Percentiles rank a stretch among this genome's conserved stretches.
Conservation (phyloP, 129 eudicot species). For the Flaveria sonorensis region DNA sequence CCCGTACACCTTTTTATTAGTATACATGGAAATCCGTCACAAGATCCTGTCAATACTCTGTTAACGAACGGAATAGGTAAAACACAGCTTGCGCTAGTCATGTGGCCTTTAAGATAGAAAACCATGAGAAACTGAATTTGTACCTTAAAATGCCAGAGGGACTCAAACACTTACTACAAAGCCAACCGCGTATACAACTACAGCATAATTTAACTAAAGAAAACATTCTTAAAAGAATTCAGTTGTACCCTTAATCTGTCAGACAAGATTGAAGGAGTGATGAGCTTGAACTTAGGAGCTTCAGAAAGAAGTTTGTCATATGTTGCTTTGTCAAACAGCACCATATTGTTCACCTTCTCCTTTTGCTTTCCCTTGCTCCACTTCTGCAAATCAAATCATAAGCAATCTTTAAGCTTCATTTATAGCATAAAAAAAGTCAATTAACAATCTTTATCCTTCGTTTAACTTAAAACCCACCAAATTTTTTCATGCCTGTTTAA, state of each 20-base stretch:
- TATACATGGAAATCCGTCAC: too few species aligned
- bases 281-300: constrained; percentile 20
- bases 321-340: constrained; percentile 13
- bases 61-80: too few species aligned
- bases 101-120: too few species aligned
- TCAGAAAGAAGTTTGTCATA: constrained; percentile 20
- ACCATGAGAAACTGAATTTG: too few species aligned
- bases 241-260: constrained; percentile 9
- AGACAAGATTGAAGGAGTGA: constrained; percentile 15
- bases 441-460: background rate
- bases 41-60: too few species aligned
- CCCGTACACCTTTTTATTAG: too few species aligned
- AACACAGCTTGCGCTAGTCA: too few species aligned
- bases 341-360: constrained; percentile 22
- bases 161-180: too few species aligned
- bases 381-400: background rate
- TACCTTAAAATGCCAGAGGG: too few species aligned
- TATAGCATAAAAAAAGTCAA: background rate
- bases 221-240: background rate
- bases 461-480: too few species aligned
- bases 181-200: background rate
- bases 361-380: constrained; percentile 20
- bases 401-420: background rate
- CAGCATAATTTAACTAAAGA: background rate
- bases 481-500: too few species aligned